Base-by-base conservation (phyloP, 225 moss, liverwort and hornwort species). In the Marchantia paleacea region DNA sequence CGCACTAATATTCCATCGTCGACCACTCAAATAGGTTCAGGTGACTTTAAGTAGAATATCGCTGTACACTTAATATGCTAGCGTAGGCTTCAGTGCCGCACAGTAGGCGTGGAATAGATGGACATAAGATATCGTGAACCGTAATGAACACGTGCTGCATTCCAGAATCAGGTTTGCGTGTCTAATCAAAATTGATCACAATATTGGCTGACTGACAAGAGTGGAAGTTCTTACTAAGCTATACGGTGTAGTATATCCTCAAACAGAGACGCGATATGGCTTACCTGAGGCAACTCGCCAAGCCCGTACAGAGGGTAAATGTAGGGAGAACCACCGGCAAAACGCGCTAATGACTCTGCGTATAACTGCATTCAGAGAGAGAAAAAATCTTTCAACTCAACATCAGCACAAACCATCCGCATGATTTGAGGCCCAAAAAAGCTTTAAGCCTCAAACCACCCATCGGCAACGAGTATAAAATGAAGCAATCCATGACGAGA, bases 251-350 rank as follows among this genome's bases (percentile, higher is more conserved):
- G 69, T 12, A 71, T 22, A 49, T 71, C 50, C 70, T 50, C 19
- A 71, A 71, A 10, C 14, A 39, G 52, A 50, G 29, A 3, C 48
- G 10, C 18, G 31, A 52, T 29, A 49, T 10, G 55, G 30, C 83
- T 75, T 60, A 93, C 97, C 94, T 97, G 97, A 53, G 95, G 95
- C 80, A 95, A 85, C 85, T 93, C 95, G 72, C 95, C 97, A 63
- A 97, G 92, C 68, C 95, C 97, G 81, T 93, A 97, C 71, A 97
- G 82, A 14, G 97, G 95, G 69, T 97, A 97, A 53, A 97, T 97
- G 69, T 97, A 97, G 7, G 97, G 97, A 39, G 97, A 97, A 82
- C 93, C 93, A 22, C 97, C 95, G 58, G 92, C 94, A 82, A 97
- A 97, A 66, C 95, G 91, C 47, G 95, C 93, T 90, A 97, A 84